These are phyloP conservation scores for Gossypium arboreum DNA, from an alignment of 345 rosid genomes.

Conservation along the genomic window DNA sequence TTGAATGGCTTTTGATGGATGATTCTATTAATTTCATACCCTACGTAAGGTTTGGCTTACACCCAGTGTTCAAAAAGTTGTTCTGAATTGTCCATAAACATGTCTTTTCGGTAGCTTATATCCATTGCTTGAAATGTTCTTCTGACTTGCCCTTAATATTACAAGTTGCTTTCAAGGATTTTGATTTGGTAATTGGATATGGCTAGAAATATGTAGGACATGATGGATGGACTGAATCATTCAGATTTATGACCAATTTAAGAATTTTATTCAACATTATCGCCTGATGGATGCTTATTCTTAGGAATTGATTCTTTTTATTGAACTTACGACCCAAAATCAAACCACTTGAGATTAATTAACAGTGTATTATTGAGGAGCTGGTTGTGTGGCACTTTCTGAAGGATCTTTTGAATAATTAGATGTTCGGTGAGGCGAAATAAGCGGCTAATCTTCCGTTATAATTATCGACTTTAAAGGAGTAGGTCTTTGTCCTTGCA, in stretches of 20 bases:
- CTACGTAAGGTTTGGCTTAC: not conserved
- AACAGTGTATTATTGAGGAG: not conserved
- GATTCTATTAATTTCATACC: not conserved
- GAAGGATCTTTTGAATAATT: not conserved
- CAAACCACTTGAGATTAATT: not conserved
- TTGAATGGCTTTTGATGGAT: slow-evolving; percentile 4
- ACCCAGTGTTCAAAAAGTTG: too few relatives aligned
- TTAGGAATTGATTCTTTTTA: not conserved
- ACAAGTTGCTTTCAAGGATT: not conserved
- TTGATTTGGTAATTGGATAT: not conserved
- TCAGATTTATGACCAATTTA: not conserved
- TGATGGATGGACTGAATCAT: not conserved
- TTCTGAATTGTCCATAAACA: too few relatives aligned
- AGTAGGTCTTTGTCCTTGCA: not conserved
- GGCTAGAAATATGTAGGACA: not conserved
- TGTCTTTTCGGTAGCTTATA: too few relatives aligned
- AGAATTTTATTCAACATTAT: not conserved
- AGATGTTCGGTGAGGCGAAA: not conserved
- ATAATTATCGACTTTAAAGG: not conserved
- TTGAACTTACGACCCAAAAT: not conserved
- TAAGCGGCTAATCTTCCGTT: not conserved
- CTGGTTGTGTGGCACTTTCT: not conserved
- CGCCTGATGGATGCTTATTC: not conserved
- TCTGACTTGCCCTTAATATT: not conserved
- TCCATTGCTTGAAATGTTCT: not conserved